A percentile compares a stretch with the other conserved stretches of the same genome.
phyloP scores from a whole-genome alignment of 202 grass and related monocot species.

The Saccharum hybrid region DNA sequence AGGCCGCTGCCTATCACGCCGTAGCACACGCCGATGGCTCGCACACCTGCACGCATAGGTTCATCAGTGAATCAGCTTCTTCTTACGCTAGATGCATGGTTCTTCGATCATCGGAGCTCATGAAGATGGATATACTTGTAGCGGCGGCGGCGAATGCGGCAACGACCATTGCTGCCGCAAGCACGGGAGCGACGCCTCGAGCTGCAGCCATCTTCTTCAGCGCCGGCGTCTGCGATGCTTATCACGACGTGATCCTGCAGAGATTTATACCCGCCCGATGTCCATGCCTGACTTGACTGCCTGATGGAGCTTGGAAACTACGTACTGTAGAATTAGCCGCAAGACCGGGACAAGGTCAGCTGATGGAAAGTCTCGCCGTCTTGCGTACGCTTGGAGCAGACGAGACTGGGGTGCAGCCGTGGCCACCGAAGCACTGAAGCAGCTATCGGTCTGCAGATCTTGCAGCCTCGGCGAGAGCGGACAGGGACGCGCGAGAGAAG shows the following conservation, averaged over 20 bases:
- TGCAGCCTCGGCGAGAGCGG: not conserved
- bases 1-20: constrained; percentile 55
- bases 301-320: constrained; percentile 1
- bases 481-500: not conserved
- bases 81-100: not conserved
- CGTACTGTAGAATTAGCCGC: not conserved
- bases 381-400: not conserved
- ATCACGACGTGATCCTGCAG: not conserved
- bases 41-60: constrained; percentile 27
- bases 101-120: not conserved
- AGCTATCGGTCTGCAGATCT: not conserved
- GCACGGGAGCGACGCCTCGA: constrained; percentile 19
- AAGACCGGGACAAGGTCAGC: constrained; percentile 3
- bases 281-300: not conserved
- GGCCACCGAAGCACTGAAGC: not conserved
- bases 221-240: constrained; percentile 24
- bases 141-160: not conserved
- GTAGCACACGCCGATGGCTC: constrained; percentile 65
- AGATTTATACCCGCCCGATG: constrained; percentile 11
- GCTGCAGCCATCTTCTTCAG: constrained; percentile 3
- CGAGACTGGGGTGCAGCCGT: not conserved
- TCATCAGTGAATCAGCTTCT: not conserved
- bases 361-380: not conserved
- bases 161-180: constrained; percentile 2
- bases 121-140: not conserved